Evolutionary conservation across 495 filamentous ascomycete genomes (phyloP).

Genomic region (Hyaloscypha bicolor): DNA sequence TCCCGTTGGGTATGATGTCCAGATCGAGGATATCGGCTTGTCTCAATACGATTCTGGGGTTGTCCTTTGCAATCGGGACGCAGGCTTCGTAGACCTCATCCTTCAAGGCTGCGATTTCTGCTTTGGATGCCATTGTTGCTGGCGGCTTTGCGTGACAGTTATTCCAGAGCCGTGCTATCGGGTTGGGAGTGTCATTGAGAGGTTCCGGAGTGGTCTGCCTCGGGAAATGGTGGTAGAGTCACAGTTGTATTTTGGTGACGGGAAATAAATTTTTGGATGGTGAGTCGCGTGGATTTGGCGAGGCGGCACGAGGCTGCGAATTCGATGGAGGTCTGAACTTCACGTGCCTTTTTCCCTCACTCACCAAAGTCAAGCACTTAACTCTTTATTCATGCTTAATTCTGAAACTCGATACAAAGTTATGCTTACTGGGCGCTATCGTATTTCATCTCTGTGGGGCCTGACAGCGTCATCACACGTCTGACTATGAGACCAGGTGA

Average conservation of each 20-base stretch:
- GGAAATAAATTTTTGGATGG: slow-evolving; percentile 20
- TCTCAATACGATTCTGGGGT: slow-evolving; percentile 55
- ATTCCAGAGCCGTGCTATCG: slow-evolving; percentile 16
- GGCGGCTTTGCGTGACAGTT: slow-evolving; percentile 1
- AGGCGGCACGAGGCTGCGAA: slow-evolving; percentile 21
- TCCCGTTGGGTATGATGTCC: slow-evolving; percentile 60
- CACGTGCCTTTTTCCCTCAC: neutral
- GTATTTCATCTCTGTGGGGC: neutral
- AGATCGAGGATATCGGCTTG: slow-evolving; percentile 69
- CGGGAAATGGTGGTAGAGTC: slow-evolving; percentile 2
- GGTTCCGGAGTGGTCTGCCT: neutral
- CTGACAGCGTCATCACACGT: neutral
- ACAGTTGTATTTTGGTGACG: slow-evolving; percentile 13
- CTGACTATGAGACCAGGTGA: neutral
- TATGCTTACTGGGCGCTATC: neutral
- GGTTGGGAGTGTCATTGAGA: slow-evolving; percentile 25
- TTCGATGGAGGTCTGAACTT: neutral
- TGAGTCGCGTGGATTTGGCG: slow-evolving; percentile 5
- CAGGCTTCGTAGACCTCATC: slow-evolving; percentile 21
- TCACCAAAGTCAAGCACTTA: neutral
- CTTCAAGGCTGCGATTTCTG: slow-evolving; percentile 26
- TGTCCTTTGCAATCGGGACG: slow-evolving; percentile 21
- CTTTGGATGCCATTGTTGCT: slow-evolving; percentile 26
- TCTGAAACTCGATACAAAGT: neutral
- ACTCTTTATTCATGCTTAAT: neutral